phyloP scores from a whole-genome alignment of 108 stramenopile species.

The Mediolabrus comicus region DNA sequence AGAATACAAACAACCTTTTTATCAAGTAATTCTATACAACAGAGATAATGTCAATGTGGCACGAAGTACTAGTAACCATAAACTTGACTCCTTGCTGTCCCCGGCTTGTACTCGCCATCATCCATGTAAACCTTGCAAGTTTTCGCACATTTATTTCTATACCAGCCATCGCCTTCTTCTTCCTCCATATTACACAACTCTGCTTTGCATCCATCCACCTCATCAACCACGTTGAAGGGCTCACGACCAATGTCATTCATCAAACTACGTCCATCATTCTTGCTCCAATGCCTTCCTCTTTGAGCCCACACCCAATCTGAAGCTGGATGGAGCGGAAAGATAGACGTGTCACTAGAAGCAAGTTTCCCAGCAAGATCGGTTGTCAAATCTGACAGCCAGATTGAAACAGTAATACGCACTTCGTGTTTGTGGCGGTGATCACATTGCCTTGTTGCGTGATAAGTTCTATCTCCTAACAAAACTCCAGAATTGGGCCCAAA shows the following conservation, averaged over 20 bases:
- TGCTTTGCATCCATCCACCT: slow-evolving; percentile 11
- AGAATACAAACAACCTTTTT: too few relatives aligned
- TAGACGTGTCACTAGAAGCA: slow-evolving; percentile 20
- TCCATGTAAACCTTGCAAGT: slow-evolving; percentile 29
- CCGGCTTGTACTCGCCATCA: slow-evolving; percentile 31
- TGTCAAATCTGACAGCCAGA: slow-evolving; percentile 51
- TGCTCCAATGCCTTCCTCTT: slow-evolving; percentile 35
- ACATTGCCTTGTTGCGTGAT: slow-evolving; percentile 53
- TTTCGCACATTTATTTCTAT: slow-evolving; percentile 17
- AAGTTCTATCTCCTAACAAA: slow-evolving; percentile 54
- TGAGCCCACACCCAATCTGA: slow-evolving; percentile 36
- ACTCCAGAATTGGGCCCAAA: slow-evolving; percentile 49
- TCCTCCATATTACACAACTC: neutral
- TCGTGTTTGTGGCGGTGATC: slow-evolving; percentile 37
- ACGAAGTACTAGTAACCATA: too few relatives aligned
- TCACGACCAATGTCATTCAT: slow-evolving; percentile 19
- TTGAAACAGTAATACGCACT: slow-evolving; percentile 51
- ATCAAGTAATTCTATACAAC: too few relatives aligned
- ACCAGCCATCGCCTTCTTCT: slow-evolving; percentile 1
- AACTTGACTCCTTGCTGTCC: slow-evolving; percentile 10
- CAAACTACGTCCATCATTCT: slow-evolving; percentile 22
- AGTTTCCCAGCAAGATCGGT: slow-evolving; percentile 22
- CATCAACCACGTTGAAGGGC: slow-evolving; percentile 14
- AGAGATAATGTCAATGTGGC: too few relatives aligned
- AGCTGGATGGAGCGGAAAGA: slow-evolving; percentile 19